Base-by-base conservation (phyloP, 192 early-diverging fungal species). In the Coemansia umbellata region DNA sequence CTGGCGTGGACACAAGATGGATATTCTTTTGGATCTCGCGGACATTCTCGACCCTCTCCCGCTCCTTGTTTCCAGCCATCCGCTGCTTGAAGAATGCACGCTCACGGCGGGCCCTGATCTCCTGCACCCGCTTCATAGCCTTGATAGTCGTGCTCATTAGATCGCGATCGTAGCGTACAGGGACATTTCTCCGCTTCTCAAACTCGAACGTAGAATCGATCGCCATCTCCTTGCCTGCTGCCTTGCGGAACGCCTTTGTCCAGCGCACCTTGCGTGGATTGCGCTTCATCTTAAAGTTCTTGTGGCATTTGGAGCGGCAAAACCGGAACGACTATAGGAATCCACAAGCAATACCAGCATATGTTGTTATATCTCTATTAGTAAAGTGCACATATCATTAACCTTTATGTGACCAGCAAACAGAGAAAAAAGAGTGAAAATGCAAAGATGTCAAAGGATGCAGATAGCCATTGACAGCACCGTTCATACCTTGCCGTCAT, bases 211-310 rank as follows among this genome's bases (percentile, higher is more conserved):
- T 93, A 23, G 90, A 83, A 74, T 99, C 93, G 55, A 99, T 95
- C 4, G 89, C 84, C 97, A 99, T 99, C 80, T 99, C 97, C 81
- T 99, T 99, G 70, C 97, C 97, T 13, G 92, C 91, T 11, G 97
- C 87, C 72, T 90, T 91, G 55, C 97, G 83, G 92, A 99, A 99
- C 8, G 97, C 95, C 86, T 99, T 99, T 50, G 97, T 99, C 97
- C 97, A 99, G 58, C 88, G 83, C 51, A 99, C 94, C 85, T 99
- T 99, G 62, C 97, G 84, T 30, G 97, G 97, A 82, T 98, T 97
- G 36, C 97, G 87, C 85, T 97, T 97, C 90, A 98, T 94, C 75
- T 99, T 99, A 81, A 99, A 99, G 81, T 95, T 97, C 69, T 90
- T 93, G 88, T 98, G 94, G 80, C 97, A 99, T 82, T 99, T 97